A percentile compares a stretch with the other conserved stretches of the same genome.
phyloP scores from a whole-genome alignment of 2,329 filamentous ascomycete species.

The Diaporthe humulicola region DNA sequence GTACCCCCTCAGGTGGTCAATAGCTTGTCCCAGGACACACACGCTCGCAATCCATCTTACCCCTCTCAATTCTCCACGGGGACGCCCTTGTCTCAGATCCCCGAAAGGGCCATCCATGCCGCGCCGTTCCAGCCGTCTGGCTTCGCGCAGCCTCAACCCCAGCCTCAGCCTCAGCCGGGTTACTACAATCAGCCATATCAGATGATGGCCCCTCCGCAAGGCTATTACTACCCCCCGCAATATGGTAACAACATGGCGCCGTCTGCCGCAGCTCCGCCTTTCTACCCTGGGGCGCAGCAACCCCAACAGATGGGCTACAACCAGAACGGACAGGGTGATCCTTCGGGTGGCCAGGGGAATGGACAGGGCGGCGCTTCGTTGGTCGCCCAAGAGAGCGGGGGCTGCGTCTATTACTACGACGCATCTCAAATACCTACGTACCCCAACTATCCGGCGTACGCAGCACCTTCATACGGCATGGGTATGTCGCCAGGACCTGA shows the following conservation, averaged over 20 bases:
- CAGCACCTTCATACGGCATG: slow-evolving; percentile 61
- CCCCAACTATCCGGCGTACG: slow-evolving; percentile 61
- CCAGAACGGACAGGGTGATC: slow-evolving; percentile 58
- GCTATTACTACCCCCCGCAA: slow-evolving; percentile 77
- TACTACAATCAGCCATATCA: slow-evolving; percentile 72
- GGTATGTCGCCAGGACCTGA: slow-evolving; percentile 75
- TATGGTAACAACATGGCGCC: slow-evolving; percentile 59
- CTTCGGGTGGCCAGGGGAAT: slow-evolving; percentile 49
- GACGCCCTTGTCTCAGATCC: slow-evolving; percentile 91
- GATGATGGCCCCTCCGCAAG: slow-evolving; percentile 69
- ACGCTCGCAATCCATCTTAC: slow-evolving; percentile 77
- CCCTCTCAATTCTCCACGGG: slow-evolving; percentile 78
- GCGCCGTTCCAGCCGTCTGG: slow-evolving; percentile 86
- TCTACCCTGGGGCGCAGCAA: slow-evolving; percentile 68
- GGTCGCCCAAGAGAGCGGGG: slow-evolving; percentile 89
- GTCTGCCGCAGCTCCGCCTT: slow-evolving; percentile 62
- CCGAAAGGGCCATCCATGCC: slow-evolving; percentile 91
- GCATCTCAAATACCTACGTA: slow-evolving; percentile 76
- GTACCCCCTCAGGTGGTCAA: slow-evolving; percentile 81
- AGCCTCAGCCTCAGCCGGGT: slow-evolving; percentile 70
- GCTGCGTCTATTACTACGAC: slow-evolving; percentile 96
- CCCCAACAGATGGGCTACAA: slow-evolving; percentile 56
- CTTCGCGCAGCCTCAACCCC: slow-evolving; percentile 76
- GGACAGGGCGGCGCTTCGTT: slow-evolving; percentile 69
- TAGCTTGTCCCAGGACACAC: slow-evolving; percentile 69